These are phyloP conservation scores for Hypoxylon sp. DNA, from an alignment of 2,329 filamentous ascomycete genomes.

Conservation along the genomic window DNA sequence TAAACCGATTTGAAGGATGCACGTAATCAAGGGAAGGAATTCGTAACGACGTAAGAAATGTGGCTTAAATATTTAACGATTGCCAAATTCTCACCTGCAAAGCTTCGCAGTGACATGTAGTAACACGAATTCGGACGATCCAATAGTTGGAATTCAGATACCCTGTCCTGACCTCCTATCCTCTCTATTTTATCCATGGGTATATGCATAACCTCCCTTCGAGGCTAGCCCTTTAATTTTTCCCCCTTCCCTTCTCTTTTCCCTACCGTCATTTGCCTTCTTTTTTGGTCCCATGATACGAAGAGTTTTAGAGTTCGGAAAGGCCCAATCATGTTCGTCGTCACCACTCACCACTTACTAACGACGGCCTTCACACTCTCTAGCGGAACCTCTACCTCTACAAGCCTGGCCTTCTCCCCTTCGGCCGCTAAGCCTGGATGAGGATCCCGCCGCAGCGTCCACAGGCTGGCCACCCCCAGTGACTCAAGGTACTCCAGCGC, in stretches of 20 bases:
- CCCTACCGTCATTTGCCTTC: not conserved
- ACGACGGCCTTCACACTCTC: slow-evolving; percentile 49
- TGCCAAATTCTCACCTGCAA: not conserved
- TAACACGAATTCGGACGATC: not conserved
- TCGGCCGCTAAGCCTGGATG: slow-evolving; percentile 50
- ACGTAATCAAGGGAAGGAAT: not conserved
- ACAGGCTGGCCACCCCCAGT: slow-evolving; percentile 75
- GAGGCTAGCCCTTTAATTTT: slow-evolving; percentile 7
- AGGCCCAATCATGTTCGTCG: not conserved
- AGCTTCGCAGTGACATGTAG: not conserved
- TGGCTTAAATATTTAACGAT: not conserved
- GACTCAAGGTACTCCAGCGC: slow-evolving; percentile 79
- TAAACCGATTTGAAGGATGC: not conserved
- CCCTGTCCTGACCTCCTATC: not conserved
- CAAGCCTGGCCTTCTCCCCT: slow-evolving; percentile 56
- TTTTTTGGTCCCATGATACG: not conserved
- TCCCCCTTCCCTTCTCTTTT: slow-evolving; percentile 3
- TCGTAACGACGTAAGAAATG: not conserved
- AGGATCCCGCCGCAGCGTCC: slow-evolving; percentile 64
- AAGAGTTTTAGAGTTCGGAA: not conserved
- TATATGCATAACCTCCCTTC: slow-evolving; percentile 15
- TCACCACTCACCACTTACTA: slow-evolving; percentile 45
- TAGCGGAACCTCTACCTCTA: slow-evolving; percentile 62
- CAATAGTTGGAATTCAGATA: not conserved
- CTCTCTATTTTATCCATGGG: slow-evolving; percentile 6